A percentile compares a stretch with the other conserved stretches of the same genome.
These are phyloP conservation scores for Alternaria ethzedia DNA, from an alignment of 2,329 filamentous ascomycete genomes.

Conservation along the genomic window DNA sequence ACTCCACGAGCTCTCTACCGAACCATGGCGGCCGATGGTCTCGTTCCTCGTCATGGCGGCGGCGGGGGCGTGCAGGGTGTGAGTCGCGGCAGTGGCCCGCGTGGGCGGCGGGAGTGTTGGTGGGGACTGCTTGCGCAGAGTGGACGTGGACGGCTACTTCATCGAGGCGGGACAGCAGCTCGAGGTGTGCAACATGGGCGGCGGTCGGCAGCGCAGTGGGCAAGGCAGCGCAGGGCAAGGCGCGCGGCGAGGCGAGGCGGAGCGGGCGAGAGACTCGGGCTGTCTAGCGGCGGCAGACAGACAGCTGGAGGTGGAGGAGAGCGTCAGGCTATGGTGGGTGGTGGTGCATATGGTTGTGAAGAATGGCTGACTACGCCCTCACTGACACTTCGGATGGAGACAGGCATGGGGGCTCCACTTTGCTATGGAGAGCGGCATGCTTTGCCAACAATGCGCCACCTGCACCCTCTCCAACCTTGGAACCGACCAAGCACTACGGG, in stretches of 20 bases:
- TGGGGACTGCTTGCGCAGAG: conserved; percentile 42
- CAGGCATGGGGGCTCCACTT: conserved; percentile 9
- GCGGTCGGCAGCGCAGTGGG: conserved; percentile 7
- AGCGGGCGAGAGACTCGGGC: background rate
- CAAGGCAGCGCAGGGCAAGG: conserved; percentile 12
- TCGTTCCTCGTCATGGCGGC: conserved; percentile 70
- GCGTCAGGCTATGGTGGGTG: background rate
- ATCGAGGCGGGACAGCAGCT: conserved; percentile 40
- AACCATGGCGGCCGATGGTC: conserved; percentile 68
- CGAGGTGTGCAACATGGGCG: conserved; percentile 30
- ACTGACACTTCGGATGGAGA: background rate
- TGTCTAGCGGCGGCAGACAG: background rate
- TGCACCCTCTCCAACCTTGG: conserved; percentile 5
- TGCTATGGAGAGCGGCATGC: conserved; percentile 15
- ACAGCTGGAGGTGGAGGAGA: background rate
- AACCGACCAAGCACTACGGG: conserved; percentile 3
- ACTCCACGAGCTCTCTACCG: conserved; percentile 70
- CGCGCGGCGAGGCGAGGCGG: conserved; percentile 2
- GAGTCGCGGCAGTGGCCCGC: conserved; percentile 27
- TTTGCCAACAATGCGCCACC: conserved; percentile 11
- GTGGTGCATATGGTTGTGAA: background rate
- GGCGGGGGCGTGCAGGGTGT: conserved; percentile 12
- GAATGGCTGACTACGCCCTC: background rate
- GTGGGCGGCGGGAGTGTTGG: conserved; percentile 17
- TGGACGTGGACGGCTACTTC: conserved; percentile 48